Evolutionary conservation across 2,329 filamentous ascomycete species (phyloP).

Genomic region (Hymenoscyphus fraxineus): DNA sequence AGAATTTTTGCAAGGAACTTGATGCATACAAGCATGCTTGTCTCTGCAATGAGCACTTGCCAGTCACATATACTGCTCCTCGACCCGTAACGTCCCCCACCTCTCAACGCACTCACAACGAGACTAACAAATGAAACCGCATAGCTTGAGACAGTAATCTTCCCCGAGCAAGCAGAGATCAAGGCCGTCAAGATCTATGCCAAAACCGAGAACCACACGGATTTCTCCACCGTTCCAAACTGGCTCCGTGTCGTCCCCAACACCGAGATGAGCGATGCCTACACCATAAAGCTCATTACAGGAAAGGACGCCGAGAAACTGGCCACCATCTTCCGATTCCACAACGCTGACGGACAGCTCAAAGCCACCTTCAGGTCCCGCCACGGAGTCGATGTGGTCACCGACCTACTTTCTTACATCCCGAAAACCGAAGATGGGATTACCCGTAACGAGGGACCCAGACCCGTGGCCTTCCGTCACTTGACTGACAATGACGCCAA

Average conservation of each 20-base stretch:
- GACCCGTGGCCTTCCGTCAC: neutral
- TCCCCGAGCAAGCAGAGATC: constrained; percentile 1
- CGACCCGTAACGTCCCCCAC: neutral
- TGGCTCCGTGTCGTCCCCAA: constrained; percentile 2
- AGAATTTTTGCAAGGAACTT: neutral
- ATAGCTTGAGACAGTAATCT: neutral
- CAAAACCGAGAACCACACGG: neutral
- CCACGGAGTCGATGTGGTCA: neutral
- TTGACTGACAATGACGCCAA: neutral
- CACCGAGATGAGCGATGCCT: neutral
- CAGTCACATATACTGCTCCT: neutral
- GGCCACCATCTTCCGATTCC: neutral
- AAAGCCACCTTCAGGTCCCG: neutral
- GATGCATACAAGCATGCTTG: neutral
- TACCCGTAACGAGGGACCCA: neutral
- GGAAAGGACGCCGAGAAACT: neutral
- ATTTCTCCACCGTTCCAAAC: neutral
- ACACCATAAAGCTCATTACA: neutral
- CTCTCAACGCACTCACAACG: neutral
- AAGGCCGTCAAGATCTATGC: neutral
- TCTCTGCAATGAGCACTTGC: neutral
- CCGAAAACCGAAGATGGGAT: neutral
- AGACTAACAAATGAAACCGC: neutral
- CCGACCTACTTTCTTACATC: neutral
- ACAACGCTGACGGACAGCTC: neutral